Evolutionary conservation across 352 stramenopile genomes (phyloP), one percentile per base, ranked within the genome.

Genomic region (Phytophthora hibernalis): DNA sequence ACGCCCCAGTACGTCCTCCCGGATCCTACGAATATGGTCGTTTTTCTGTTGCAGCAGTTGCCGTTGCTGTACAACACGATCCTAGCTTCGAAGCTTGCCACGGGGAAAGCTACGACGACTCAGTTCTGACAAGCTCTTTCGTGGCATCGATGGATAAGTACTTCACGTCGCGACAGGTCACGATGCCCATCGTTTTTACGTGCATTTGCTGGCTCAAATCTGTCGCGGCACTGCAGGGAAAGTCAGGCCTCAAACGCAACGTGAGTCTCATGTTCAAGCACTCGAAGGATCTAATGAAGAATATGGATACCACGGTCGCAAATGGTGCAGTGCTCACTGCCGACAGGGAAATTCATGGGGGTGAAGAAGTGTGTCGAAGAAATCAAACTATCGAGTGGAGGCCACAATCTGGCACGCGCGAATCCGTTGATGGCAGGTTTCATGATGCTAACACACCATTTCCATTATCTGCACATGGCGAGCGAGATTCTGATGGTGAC

Each of bases 121-220:
- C 55, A 6, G 49, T 33, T 15, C 48, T 65, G 22, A 40, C 37
- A 15, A 53, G 24, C 6, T 55, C 51, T 30, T 66, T 74, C 38
- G 35, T 67, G 51, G 38, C 49, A 13, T 40, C 43, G n/a, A 61
- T 75, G 42, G 68, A 70, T 9, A 38, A 69, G 44, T 78, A 54
- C 20, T 76, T 80, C 40, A 67, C 56, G 11, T 73, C 49, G 9
- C 57, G 58, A 21, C 42, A 61, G 18, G 61, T 73, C 33, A 65
- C 54, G 37, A 16, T 81, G 2, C 65, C 60, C 0, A 53, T 76
- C 10, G 61, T 69, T 35, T 81, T 81, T 33, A 56, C 61, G 3
- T 70, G 59, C 21, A 66, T 72, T 12, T 76, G 73, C 45, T 81
- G 70, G 70, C 21, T 78, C 12, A 75, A 75, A 18, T 70, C 69